phyloP scores from a whole-genome alignment of 2,329 filamentous ascomycete species.

The Fusarium haematococcum region DNA sequence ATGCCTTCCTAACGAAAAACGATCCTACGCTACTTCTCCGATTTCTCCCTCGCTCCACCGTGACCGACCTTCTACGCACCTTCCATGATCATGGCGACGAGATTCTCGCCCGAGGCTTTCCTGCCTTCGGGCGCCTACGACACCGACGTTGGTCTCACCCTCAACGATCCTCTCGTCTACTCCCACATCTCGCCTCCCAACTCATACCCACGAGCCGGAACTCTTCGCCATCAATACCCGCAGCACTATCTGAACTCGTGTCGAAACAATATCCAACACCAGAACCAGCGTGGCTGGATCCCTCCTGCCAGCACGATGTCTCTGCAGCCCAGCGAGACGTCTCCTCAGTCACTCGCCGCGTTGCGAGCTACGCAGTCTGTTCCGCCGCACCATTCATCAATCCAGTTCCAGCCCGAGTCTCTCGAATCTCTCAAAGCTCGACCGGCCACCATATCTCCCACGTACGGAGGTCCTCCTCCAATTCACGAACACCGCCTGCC shows the following conservation, averaged over 20 bases:
- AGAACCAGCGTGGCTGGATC: constrained; percentile 34
- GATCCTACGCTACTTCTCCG: constrained; percentile 25
- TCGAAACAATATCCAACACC: constrained; percentile 27
- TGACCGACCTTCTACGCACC: constrained; percentile 18
- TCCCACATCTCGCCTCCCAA: constrained; percentile 33
- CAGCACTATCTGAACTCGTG: constrained; percentile 37
- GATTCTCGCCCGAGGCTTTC: constrained; percentile 43
- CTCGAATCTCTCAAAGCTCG: constrained; percentile 20
- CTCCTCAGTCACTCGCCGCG: constrained; percentile 42
- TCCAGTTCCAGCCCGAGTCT: constrained; percentile 33
- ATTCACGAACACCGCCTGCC: constrained; percentile 29
- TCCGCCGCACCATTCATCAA: constrained; percentile 21
- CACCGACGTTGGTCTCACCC: constrained; percentile 31
- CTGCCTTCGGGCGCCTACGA: constrained; percentile 45
- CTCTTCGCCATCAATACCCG: constrained; percentile 39
- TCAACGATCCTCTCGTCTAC: constrained; percentile 32
- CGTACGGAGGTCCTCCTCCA: constrained; percentile 26
- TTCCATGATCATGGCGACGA: constrained; percentile 41
- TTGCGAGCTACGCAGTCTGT: constrained; percentile 39
- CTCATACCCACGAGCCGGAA: constrained; percentile 34
- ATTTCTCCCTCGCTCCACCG: constrained; percentile 30
- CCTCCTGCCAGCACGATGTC: constrained; percentile 42
- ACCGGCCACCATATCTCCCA: constrained; percentile 33
- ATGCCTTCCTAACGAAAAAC: constrained; percentile 36
- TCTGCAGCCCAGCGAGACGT: constrained; percentile 23